phyloP scores from a whole-genome alignment of 129 eudicot genomes.

The Artemisia tridentata region DNA sequence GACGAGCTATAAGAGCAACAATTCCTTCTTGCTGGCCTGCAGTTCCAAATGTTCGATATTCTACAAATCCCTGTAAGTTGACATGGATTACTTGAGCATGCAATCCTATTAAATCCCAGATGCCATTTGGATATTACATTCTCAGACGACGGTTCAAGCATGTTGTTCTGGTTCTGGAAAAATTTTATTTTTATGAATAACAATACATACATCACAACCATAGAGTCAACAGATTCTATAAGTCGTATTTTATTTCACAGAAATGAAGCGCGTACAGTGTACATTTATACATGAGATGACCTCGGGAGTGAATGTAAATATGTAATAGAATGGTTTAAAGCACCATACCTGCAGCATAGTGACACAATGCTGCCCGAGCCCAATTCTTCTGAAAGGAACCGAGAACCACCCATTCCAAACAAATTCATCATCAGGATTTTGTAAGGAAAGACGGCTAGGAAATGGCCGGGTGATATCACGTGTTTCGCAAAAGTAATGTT shows the following conservation, averaged over 20 bases:
- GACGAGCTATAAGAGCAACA: conserved; percentile 90
- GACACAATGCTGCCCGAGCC: conserved; percentile 79
- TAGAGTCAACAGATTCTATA: neutral
- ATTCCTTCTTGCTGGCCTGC: conserved; percentile 82
- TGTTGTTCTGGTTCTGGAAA: conserved; percentile 26
- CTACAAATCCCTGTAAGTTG: conserved; percentile 80
- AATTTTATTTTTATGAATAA: conserved; percentile 12
- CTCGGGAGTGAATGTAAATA: neutral
- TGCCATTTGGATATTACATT: conserved; percentile 27
- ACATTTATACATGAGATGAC: neutral
- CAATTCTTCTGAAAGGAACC: conserved; percentile 62
- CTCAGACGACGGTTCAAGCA: conserved; percentile 20
- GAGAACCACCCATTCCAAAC: conserved; percentile 96
- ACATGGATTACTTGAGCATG: conserved; percentile 28
- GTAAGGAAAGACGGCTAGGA: conserved; percentile 69
- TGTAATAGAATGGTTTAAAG: neutral
- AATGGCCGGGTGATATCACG: conserved; percentile 86
- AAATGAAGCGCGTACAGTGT: neutral
- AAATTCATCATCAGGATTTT: conserved; percentile 80
- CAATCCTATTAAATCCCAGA: conserved; percentile 26
- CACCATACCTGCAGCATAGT: conserved; percentile 74
- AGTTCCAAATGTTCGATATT: conserved; percentile 89
- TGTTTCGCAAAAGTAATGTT: conserved; percentile 81
- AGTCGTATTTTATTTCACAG: conserved; percentile 1
- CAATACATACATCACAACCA: conserved; percentile 21